Base-by-base conservation (phyloP, 306 rosid species). In the Vigna reflexopilosa region DNA sequence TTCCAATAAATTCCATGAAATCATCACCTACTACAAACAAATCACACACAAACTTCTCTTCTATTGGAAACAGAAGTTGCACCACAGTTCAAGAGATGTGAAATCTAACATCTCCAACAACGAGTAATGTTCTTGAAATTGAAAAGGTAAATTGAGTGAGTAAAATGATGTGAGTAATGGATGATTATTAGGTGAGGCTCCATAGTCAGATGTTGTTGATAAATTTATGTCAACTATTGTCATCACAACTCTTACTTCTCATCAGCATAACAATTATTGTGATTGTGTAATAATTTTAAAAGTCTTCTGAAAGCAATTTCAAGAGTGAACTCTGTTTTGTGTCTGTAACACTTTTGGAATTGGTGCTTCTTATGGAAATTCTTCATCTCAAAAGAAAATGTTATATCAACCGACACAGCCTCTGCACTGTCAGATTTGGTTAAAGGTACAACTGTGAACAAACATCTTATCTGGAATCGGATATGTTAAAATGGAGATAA, bases 151-250 rank as follows among this genome's bases (percentile, higher is more conserved):
- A 58, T 30, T 44, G 42, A 44, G 19, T 34, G n/a, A 19, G 61
- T n/a, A 30, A 30, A 24, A 19, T 32, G 1, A n/a, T 64, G 47
- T 36, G 77, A 34, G 77, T 47, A 32, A 17, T 19, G 4, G n/a
- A 5, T 17, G 55, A 34, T 70, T 73, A 34, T 70, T 73, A 65
- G 75, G 83, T 80, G 55, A 65, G 30, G 83, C 32, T 64, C 28
- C 58, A 54, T 54, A 73, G 63, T 80, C 79, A 42, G 68, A 54
- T 65, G 4, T 72, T 73, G 75, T 54, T 80, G 75, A 65, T 72
- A 64, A 64, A 52, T 72, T 80, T 49, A 64, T 73, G 30, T 79
- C 73, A 61, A 63, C 65, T 24, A 64, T 42, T 72, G 45, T 80
- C 67, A 51, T 28, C 49, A 63, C 26, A 61, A 61, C 12, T 64